These are phyloP conservation scores for Erodium texanum DNA, from an alignment of 441 rosid species.

Conservation along the genomic window DNA sequence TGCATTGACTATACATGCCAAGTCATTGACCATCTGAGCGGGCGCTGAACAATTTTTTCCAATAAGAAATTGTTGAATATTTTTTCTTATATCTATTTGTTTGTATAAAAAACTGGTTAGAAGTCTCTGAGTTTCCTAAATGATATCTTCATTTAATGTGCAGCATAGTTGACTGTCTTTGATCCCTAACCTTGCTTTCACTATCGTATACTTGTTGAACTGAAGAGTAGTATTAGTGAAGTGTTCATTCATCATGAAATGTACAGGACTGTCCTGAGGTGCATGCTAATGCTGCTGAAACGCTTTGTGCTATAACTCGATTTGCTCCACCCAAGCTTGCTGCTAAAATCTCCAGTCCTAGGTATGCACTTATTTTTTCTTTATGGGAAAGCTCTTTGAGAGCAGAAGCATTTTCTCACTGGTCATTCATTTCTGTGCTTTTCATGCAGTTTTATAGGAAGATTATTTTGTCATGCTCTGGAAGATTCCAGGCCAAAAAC, in stretches of 20 bases:
- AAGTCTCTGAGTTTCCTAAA: not conserved
- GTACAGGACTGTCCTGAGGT: slow-evolving; percentile 82
- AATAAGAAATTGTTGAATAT: not conserved
- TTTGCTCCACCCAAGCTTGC: slow-evolving; percentile 81
- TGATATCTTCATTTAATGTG: not conserved
- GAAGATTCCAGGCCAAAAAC: slow-evolving; percentile 85
- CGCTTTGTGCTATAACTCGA: slow-evolving; percentile 75
- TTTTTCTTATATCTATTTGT: not conserved
- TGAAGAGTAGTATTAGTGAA: slow-evolving; percentile 3
- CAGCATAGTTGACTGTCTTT: not conserved
- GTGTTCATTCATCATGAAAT: slow-evolving; percentile 5
- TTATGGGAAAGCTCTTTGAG: not conserved
- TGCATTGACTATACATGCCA: slow-evolving; percentile 7
- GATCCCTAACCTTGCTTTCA: not conserved
- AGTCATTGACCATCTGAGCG: slow-evolving; percentile 1
- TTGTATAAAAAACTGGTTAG: not conserved
- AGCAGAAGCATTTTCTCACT: not conserved
- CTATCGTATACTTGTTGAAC: not conserved
- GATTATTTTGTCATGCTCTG: slow-evolving; percentile 73
- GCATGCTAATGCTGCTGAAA: slow-evolving; percentile 89
- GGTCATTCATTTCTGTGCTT: slow-evolving; percentile 11
- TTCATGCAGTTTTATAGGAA: slow-evolving; percentile 54
- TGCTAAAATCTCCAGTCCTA: slow-evolving; percentile 68
- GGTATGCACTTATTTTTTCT: slow-evolving; percentile 31
- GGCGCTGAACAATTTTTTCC: not conserved